These are phyloP conservation scores for Candida neerlandica DNA, from an alignment of 1,139 yeast genomes.

Conservation along the genomic window DNA sequence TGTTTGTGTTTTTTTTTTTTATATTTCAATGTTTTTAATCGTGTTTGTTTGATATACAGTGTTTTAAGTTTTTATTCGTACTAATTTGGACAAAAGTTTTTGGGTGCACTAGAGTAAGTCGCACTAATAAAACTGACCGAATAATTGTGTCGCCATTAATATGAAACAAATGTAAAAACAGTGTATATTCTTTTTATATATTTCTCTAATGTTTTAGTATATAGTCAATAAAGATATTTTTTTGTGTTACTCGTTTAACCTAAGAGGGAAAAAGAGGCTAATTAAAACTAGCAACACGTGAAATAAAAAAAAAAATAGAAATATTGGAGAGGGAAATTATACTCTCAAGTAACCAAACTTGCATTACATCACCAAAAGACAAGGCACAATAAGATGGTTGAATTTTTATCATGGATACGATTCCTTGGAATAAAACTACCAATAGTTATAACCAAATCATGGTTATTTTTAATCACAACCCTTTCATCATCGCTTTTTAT, in stretches of 20 bases:
- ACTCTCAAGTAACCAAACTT: not conserved
- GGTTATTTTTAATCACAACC: constrained; percentile 24
- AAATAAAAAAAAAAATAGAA: not conserved
- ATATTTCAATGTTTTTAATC: constrained; percentile 2
- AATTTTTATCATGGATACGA: constrained; percentile 8
- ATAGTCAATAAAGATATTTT: constrained; percentile 1
- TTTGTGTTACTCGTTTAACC: not conserved
- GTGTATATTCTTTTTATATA: constrained; percentile 3
- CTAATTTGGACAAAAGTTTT: too few relatives aligned
- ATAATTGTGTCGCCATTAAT: too few relatives aligned
- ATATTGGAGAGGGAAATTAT: not conserved
- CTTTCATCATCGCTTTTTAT: constrained; percentile 20
- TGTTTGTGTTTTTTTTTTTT: constrained; percentile 2
- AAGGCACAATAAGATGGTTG: not conserved
- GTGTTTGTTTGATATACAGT: constrained; percentile 4
- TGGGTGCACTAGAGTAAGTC: too few relatives aligned
- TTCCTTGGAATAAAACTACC: constrained; percentile 16
- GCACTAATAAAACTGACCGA: too few relatives aligned
- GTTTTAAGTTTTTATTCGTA: too few relatives aligned
- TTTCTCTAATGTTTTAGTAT: constrained; percentile 9
- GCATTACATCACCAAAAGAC: not conserved
- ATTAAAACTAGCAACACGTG: not conserved
- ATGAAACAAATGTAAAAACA: too few relatives aligned
- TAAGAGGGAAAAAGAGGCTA: too few relatives aligned
- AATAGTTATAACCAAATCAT: constrained; percentile 16